Conservation (phyloP, 225 moss, liverwort and hornwort species). For the Bryum argenteum region DNA sequence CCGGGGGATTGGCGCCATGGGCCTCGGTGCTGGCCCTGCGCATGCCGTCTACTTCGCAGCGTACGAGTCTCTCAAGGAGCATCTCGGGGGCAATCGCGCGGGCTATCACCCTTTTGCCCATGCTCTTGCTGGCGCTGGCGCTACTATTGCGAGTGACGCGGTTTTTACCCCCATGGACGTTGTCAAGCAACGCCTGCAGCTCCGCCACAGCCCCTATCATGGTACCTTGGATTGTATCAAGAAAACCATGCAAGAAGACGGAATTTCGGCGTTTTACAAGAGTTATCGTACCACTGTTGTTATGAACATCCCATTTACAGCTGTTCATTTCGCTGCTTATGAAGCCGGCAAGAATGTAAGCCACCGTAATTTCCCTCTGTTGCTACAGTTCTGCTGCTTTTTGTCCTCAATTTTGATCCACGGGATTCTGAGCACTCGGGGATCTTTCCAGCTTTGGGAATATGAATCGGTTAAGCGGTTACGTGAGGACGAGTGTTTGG, state of each 20-base stretch:
- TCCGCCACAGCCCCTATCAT: constrained; percentile 80
- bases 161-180: constrained; percentile 99
- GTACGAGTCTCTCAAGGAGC: constrained; percentile 85
- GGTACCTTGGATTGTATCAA: constrained; percentile 79
- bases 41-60: constrained; percentile 94
- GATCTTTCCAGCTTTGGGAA: neutral
- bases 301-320: constrained; percentile 98
- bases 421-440: neutral
- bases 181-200: constrained; percentile 96
- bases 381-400: neutral
- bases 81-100: constrained; percentile 73
- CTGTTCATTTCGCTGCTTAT: constrained; percentile 91
- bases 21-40: constrained; percentile 93
- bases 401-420: neutral
- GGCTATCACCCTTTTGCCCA: constrained; percentile 89
- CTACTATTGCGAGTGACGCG: constrained; percentile 91
- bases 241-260: constrained; percentile 82
- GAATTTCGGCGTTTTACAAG: constrained; percentile 74
- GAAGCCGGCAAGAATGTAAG: constrained; percentile 92
- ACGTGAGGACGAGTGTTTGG: constrained; percentile 7
- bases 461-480: constrained; percentile 30
- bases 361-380: neutral
- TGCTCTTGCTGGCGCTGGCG: constrained; percentile 75
- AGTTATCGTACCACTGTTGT: constrained; percentile 89
- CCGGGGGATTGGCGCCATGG: constrained; percentile 96